Conservation (phyloP, 2,329 filamentous ascomycete species). For the Fusarium proliferatum region DNA sequence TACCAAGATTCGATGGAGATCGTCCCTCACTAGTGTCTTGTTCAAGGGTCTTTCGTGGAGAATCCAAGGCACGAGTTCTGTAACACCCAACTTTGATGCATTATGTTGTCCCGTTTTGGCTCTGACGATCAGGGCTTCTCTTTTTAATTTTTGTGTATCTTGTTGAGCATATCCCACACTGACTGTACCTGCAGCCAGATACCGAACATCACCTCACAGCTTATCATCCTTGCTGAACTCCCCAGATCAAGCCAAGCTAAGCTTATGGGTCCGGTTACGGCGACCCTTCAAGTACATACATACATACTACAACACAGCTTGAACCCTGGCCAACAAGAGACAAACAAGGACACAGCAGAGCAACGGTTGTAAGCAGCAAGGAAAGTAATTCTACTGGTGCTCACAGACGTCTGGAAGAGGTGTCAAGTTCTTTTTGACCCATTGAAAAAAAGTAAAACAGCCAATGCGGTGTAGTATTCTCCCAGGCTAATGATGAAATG, state of each 20-base stretch:
- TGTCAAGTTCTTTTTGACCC: conserved; percentile 15
- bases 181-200: conserved; percentile 17
- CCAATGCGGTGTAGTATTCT: conserved; percentile 11
- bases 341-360: conserved; percentile 2
- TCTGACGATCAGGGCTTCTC: not conserved
- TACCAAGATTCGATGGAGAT: conserved; percentile 33
- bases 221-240: conserved; percentile 27
- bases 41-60: conserved; percentile 18
- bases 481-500: conserved; percentile 15
- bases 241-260: conserved; percentile 33
- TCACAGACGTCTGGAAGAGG: conserved; percentile 19
- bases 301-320: not conserved
- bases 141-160: not conserved
- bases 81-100: not conserved
- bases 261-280: conserved; percentile 30
- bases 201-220: conserved; percentile 5
- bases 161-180: not conserved
- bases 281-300: not conserved
- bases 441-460: conserved; percentile 12
- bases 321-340: conserved; percentile 3
- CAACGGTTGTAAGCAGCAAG: conserved; percentile 28
- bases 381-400: conserved; percentile 23
- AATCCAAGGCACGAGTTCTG: conserved; percentile 8
- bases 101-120: not conserved
- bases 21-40: conserved; percentile 25